Conservation (phyloP, 768 basidiomycete species). For the Phylloporus sp. region DNA sequence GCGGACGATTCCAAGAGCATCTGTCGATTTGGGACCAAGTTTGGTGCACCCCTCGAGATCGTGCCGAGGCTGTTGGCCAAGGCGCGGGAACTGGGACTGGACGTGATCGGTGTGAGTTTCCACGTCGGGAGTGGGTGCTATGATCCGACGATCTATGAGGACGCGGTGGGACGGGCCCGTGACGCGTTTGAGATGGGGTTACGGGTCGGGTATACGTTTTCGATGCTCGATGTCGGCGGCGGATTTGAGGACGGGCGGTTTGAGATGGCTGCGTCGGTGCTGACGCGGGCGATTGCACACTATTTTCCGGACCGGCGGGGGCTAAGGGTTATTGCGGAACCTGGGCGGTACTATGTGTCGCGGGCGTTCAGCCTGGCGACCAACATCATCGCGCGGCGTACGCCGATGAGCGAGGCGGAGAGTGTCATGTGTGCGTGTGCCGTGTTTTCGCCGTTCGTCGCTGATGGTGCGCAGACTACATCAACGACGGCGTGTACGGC, state of each 20-base stretch:
- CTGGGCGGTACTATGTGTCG: slow-evolving; percentile 91
- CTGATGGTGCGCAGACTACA: slow-evolving; percentile 67
- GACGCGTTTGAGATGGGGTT: slow-evolving; percentile 84
- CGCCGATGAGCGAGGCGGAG: slow-evolving; percentile 39
- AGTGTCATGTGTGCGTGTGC: slow-evolving; percentile 83
- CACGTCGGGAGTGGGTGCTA: slow-evolving; percentile 98
- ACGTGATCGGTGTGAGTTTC: slow-evolving; percentile 95
- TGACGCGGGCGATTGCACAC: slow-evolving; percentile 65
- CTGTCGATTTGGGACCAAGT: slow-evolving; percentile 92
- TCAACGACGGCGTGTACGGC: slow-evolving; percentile 99
- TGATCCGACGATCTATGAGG: slow-evolving; percentile 84
- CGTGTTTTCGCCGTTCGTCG: neutral
- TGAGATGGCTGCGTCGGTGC: slow-evolving; percentile 68
- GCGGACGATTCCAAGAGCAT: slow-evolving; percentile 97
- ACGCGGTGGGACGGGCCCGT: slow-evolving; percentile 82
- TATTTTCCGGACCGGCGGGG: slow-evolving; percentile 74
- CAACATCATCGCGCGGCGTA: slow-evolving; percentile 88
- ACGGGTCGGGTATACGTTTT: slow-evolving; percentile 77
- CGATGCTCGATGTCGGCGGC: slow-evolving; percentile 88
- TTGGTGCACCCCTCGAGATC: slow-evolving; percentile 82
- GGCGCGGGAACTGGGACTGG: slow-evolving; percentile 72
- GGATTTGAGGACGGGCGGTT: slow-evolving; percentile 92
- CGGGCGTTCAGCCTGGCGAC: slow-evolving; percentile 89
- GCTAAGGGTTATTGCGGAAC: slow-evolving; percentile 89
- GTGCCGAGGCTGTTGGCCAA: slow-evolving; percentile 78